A percentile compares a stretch with the other conserved stretches of the same genome.
Evolutionary conservation across 1,284 basidiomycete genomes (phyloP).

Genomic region (Cryptococcus amylolentus): DNA sequence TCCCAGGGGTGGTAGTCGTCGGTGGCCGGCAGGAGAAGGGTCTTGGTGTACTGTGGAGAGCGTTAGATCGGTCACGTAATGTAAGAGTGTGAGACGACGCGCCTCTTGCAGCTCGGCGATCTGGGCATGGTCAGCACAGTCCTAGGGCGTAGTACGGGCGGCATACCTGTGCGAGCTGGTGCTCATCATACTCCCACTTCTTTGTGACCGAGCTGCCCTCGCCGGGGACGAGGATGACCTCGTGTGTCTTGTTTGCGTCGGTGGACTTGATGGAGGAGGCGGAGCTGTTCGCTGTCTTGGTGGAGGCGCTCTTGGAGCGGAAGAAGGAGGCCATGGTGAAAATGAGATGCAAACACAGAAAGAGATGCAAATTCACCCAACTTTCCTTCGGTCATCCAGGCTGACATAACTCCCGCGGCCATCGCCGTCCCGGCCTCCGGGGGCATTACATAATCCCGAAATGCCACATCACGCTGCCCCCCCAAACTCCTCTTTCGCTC

Average conservation of each 20-base stretch:
- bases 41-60: constrained; percentile 59
- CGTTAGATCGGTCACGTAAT: neutral
- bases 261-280: constrained; percentile 6
- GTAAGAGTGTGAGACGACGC: constrained; percentile 17
- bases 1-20: constrained; percentile 75
- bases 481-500: too few relatives aligned
- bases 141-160: neutral
- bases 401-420: too few relatives aligned
- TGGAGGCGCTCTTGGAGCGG: constrained; percentile 20
- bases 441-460: too few relatives aligned
- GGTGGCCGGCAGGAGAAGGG: constrained; percentile 59
- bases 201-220: constrained; percentile 53
- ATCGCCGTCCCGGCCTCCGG: too few relatives aligned
- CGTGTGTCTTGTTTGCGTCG: constrained; percentile 42
- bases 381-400: too few relatives aligned
- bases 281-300: constrained; percentile 16
- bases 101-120: constrained; percentile 64
- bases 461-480: too few relatives aligned
- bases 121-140: constrained; percentile 26
- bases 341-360: neutral
- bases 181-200: constrained; percentile 62
- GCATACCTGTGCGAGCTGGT: constrained; percentile 55
- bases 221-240: constrained; percentile 54
- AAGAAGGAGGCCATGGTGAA: constrained; percentile 20
- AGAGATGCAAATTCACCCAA: neutral